Conservation (phyloP, 805 yeast genomes). For the Millerago galiae region DNA sequence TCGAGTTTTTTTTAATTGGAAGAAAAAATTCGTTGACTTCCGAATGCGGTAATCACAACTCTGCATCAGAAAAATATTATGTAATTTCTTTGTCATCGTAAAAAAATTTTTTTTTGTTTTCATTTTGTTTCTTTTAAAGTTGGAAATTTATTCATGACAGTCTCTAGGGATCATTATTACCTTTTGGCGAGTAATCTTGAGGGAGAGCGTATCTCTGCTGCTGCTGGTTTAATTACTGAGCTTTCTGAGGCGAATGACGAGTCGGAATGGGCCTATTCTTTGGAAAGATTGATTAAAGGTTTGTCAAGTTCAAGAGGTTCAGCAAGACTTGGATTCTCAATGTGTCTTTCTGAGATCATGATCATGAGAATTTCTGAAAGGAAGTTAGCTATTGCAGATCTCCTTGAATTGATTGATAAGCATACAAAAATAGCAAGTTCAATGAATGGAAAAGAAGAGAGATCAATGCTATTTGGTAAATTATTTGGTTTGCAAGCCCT, state of each 20-base stretch:
- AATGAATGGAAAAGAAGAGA: constrained; percentile 73
- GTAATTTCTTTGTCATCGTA: not conserved
- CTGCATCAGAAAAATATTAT: not conserved
- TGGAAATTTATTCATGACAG: constrained; percentile 30
- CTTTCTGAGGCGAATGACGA: constrained; percentile 36
- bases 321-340: constrained; percentile 82
- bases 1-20: constrained; percentile 3
- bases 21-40: constrained; percentile 11
- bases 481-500: constrained; percentile 79
- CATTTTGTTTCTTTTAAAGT: not conserved
- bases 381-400: constrained; percentile 31
- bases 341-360: constrained; percentile 71
- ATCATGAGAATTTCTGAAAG: constrained; percentile 28
- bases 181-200: constrained; percentile 71
- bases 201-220: constrained; percentile 66
- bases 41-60: constrained; percentile 7
- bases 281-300: constrained; percentile 74
- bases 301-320: constrained; percentile 74
- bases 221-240: constrained; percentile 57
- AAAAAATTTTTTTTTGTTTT: too few relatives aligned
- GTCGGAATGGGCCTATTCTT: constrained; percentile 76
- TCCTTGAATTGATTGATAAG: constrained; percentile 29
- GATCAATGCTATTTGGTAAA: constrained; percentile 75
- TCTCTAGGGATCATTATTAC: constrained; percentile 72
- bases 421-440: constrained; percentile 35